A percentile compares a stretch with the other conserved stretches of the same genome.
Evolutionary conservation across 2,329 filamentous ascomycete genomes (phyloP).

Genomic region (Monosporascus sp.): DNA sequence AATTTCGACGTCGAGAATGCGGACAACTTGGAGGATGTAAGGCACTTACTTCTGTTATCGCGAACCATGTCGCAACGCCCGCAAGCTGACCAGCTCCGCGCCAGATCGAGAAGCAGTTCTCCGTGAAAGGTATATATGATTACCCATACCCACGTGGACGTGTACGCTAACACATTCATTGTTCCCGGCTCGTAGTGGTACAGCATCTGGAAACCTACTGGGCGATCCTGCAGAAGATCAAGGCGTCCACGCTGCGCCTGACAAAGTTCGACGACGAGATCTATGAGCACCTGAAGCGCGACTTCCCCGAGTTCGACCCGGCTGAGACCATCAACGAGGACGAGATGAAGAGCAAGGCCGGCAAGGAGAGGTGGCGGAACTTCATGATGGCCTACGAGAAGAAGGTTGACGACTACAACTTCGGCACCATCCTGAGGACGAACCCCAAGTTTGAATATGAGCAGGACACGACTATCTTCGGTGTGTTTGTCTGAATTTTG

Average conservation of each 20-base stretch:
- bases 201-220: slow-evolving; percentile 98
- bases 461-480: slow-evolving; percentile 86
- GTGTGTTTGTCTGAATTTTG: slow-evolving; percentile 40
- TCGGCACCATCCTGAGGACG: slow-evolving; percentile 84
- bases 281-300: slow-evolving; percentile 76
- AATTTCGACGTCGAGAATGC: slow-evolving; percentile 43
- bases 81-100: background rate
- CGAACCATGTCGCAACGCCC: background rate
- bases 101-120: slow-evolving; percentile 98
- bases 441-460: slow-evolving; percentile 80
- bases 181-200: slow-evolving; percentile 51
- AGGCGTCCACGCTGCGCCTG: slow-evolving; percentile 80
- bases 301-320: slow-evolving; percentile 91
- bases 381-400: slow-evolving; percentile 95
- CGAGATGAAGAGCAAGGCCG: slow-evolving; percentile 93
- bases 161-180: slow-evolving; percentile 9
- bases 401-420: slow-evolving; percentile 95
- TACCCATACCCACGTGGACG: background rate
- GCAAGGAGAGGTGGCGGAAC: slow-evolving; percentile 90
- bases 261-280: slow-evolving; percentile 97
- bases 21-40: slow-evolving; percentile 26
- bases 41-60: slow-evolving; percentile 2
- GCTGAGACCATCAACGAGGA: slow-evolving; percentile 78
- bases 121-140: slow-evolving; percentile 70
- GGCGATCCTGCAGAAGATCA: slow-evolving; percentile 86